phyloP scores from a whole-genome alignment of 2,329 filamentous ascomycete species.

The Chaetomium strumarium region DNA sequence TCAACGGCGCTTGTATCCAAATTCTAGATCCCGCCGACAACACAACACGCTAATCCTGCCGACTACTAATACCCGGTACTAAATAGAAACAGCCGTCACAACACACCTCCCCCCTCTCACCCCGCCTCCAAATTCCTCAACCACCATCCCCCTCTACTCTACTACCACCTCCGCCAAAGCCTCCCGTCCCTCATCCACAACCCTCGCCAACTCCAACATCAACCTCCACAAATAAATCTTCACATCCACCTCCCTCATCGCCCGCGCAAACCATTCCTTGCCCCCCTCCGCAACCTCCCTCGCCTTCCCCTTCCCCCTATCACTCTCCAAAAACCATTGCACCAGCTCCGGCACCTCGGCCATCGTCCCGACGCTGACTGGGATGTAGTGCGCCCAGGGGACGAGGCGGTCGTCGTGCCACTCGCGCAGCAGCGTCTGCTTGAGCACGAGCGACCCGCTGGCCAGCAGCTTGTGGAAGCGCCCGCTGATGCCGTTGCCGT shows the following conservation, averaged over 20 bases:
- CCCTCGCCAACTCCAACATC: slow-evolving; percentile 48
- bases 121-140: too few species aligned
- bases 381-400: slow-evolving; percentile 54
- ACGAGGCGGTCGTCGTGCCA: slow-evolving; percentile 53
- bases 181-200: slow-evolving; percentile 32
- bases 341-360: slow-evolving; percentile 49
- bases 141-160: too few species aligned
- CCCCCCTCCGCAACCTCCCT: slow-evolving; percentile 48
- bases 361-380: slow-evolving; percentile 43
- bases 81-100: too few species aligned
- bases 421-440: slow-evolving; percentile 47
- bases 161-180: not conserved
- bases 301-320: slow-evolving; percentile 43
- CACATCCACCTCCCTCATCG: slow-evolving; percentile 53
- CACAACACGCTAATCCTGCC: too few species aligned
- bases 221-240: slow-evolving; percentile 56
- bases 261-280: slow-evolving; percentile 47
- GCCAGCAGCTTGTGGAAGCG: slow-evolving; percentile 47
- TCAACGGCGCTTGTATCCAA: too few species aligned
- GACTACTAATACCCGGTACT: too few species aligned
- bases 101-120: too few species aligned
- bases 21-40: too few species aligned
- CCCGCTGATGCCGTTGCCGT: slow-evolving; percentile 51
- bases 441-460: slow-evolving; percentile 42
- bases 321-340: slow-evolving; percentile 38